Conservation (phyloP, 257 asterid genomes). For the Schizonepeta tenuifolia region DNA sequence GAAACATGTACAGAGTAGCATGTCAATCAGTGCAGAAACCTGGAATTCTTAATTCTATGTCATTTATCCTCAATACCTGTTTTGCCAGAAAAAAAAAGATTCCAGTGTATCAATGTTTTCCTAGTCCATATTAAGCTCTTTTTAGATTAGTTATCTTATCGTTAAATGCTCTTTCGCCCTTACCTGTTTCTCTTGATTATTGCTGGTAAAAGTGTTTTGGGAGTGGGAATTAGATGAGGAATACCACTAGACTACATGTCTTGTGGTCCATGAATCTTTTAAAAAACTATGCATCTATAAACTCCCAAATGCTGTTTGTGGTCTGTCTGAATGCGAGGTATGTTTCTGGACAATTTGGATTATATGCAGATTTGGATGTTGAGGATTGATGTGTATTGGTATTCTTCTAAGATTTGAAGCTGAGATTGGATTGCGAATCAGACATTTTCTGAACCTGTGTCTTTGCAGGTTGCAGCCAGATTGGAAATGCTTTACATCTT, state of each 20-base stretch:
- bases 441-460: slow-evolving; percentile 13
- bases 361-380: slow-evolving; percentile 6
- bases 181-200: background rate
- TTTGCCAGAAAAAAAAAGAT: background rate
- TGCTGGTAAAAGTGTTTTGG: background rate
- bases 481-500: slow-evolving; percentile 35
- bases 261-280: background rate
- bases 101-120: background rate
- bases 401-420: background rate
- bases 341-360: background rate
- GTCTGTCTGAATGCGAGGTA: background rate
- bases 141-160: background rate
- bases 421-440: background rate
- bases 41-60: too few relatives aligned
- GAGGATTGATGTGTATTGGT: background rate
- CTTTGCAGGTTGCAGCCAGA: slow-evolving; percentile 52
- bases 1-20: background rate
- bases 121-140: background rate
- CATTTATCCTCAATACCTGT: too few relatives aligned
- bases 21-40: background rate
- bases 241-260: too few relatives aligned
- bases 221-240: too few relatives aligned
- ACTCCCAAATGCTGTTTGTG: background rate
- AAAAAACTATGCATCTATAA: background rate
- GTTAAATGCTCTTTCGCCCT: background rate